Evolutionary conservation across 2,329 filamentous ascomycete genomes (phyloP).

Genomic region (Aspergillus brunneoviolaceus): DNA sequence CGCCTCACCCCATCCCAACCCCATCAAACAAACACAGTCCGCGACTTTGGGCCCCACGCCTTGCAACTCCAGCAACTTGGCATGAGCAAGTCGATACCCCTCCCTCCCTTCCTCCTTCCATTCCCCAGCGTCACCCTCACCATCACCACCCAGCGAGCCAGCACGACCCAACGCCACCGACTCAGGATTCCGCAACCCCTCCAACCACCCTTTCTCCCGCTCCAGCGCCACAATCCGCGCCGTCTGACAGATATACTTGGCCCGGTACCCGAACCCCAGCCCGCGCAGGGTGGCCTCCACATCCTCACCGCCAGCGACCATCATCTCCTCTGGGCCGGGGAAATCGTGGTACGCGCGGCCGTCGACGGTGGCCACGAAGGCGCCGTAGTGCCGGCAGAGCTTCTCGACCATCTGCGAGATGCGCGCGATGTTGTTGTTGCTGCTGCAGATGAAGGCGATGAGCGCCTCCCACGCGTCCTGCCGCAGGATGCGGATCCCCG

Average conservation of each 20-base stretch:
- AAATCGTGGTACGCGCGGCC: constrained; percentile 82
- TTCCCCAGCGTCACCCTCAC: constrained; percentile 47
- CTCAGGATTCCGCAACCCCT: constrained; percentile 74
- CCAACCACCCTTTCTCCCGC: constrained; percentile 72
- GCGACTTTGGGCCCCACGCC: constrained; percentile 96
- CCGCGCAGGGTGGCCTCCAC: constrained; percentile 78
- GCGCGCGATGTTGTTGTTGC: constrained; percentile 94
- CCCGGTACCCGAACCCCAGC: constrained; percentile 90
- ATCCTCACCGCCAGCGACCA: constrained; percentile 55
- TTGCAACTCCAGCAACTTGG: constrained; percentile 72
- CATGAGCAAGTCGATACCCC: constrained; percentile 77
- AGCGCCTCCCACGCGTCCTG: constrained; percentile 97
- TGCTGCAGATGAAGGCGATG: constrained; percentile 94
- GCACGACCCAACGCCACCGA: constrained; percentile 58
- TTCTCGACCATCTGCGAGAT: constrained; percentile 98
- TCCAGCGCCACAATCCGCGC: constrained; percentile 70
- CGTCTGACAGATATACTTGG: constrained; percentile 87
- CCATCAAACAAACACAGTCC: constrained; percentile 96
- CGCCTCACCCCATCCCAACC: constrained; percentile 89
- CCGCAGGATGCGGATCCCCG: constrained; percentile 84
- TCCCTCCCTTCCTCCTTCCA: constrained; percentile 53
- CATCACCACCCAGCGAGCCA: constrained; percentile 33
- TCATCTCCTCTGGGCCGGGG: constrained; percentile 69
- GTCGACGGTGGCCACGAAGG: constrained; percentile 68
- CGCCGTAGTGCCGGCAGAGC: constrained; percentile 81